A percentile compares a stretch with the other conserved stretches of the same genome.
Conservation (phyloP, 2,329 filamentous ascomycete genomes). For the Coleophoma eucalyptorum region DNA sequence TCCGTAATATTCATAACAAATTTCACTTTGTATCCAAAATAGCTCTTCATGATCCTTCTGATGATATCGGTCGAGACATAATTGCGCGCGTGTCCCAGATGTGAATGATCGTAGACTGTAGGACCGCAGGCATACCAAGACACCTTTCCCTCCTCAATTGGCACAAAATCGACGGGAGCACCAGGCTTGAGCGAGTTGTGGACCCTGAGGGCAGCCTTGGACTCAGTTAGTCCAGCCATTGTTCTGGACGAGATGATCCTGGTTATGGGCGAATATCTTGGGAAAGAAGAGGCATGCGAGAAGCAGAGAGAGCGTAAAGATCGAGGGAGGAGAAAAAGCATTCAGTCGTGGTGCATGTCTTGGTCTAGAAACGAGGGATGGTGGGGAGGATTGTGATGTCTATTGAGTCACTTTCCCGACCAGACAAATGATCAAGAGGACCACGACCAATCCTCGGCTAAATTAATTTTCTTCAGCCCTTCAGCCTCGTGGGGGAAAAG, state of each 20-base stretch:
- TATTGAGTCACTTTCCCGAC: too few relatives aligned
- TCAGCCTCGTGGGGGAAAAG: background rate
- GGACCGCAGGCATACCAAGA: slow-evolving; percentile 73
- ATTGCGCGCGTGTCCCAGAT: slow-evolving; percentile 65
- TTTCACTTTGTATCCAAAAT: background rate
- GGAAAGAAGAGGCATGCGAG: background rate
- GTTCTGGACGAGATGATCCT: background rate
- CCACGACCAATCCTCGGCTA: background rate
- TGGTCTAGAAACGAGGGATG: too few relatives aligned
- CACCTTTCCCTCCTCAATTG: slow-evolving; percentile 13
- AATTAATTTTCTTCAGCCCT: background rate
- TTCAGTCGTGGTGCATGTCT: background rate
- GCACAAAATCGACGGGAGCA: slow-evolving; percentile 11
- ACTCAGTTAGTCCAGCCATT: background rate
- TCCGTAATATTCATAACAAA: slow-evolving; percentile 70
- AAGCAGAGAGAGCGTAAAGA: background rate
- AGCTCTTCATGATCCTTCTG: slow-evolving; percentile 41
- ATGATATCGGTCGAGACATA: slow-evolving; percentile 69
- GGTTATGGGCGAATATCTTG: background rate
- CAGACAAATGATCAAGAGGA: too few relatives aligned
- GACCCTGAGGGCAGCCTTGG: slow-evolving; percentile 4
- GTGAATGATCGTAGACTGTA: slow-evolving; percentile 64
- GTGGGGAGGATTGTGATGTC: too few relatives aligned
- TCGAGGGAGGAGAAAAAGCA: background rate
- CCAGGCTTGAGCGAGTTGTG: slow-evolving; percentile 12